Evolutionary conservation across 2,329 filamentous ascomycete genomes (phyloP).

Genomic region (Cercospora sp.): DNA sequence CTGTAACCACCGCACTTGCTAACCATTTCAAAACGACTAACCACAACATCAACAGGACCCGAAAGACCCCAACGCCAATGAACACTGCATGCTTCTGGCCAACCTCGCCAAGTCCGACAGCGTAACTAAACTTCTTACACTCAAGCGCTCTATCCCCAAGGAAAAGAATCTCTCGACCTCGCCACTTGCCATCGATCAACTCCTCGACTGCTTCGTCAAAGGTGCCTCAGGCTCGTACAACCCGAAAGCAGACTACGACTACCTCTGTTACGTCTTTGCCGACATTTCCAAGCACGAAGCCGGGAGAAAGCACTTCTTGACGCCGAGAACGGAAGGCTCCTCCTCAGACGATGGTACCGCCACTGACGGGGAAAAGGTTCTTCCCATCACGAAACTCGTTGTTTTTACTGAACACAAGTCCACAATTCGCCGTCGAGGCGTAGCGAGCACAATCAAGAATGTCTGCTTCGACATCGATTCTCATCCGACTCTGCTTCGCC

Average conservation of each 20-base stretch:
- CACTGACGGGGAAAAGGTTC: slow-evolving; percentile 58
- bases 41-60: slow-evolving; percentile 53
- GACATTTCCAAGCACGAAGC: slow-evolving; percentile 77
- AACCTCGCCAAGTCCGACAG: slow-evolving; percentile 82
- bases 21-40: not conserved
- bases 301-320: slow-evolving; percentile 56
- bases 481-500: slow-evolving; percentile 64
- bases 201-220: slow-evolving; percentile 95
- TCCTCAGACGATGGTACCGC: slow-evolving; percentile 56
- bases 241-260: slow-evolving; percentile 82
- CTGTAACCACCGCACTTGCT: slow-evolving; percentile 47
- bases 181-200: slow-evolving; percentile 76
- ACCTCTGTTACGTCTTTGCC: slow-evolving; percentile 90
- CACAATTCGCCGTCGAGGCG: slow-evolving; percentile 81
- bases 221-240: slow-evolving; percentile 82
- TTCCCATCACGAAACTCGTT: slow-evolving; percentile 88
- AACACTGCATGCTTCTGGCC: slow-evolving; percentile 86
- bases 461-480: slow-evolving; percentile 77
- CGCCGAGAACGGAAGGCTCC: slow-evolving; percentile 44
- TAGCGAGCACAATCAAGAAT: slow-evolving; percentile 96
- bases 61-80: slow-evolving; percentile 78
- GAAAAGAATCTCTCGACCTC: slow-evolving; percentile 64
- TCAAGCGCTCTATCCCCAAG: slow-evolving; percentile 68
- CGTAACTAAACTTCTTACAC: slow-evolving; percentile 66
- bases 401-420: slow-evolving; percentile 93